Conservation (phyloP, 2,329 filamentous ascomycete genomes). For the Hypoxylon sp. region DNA sequence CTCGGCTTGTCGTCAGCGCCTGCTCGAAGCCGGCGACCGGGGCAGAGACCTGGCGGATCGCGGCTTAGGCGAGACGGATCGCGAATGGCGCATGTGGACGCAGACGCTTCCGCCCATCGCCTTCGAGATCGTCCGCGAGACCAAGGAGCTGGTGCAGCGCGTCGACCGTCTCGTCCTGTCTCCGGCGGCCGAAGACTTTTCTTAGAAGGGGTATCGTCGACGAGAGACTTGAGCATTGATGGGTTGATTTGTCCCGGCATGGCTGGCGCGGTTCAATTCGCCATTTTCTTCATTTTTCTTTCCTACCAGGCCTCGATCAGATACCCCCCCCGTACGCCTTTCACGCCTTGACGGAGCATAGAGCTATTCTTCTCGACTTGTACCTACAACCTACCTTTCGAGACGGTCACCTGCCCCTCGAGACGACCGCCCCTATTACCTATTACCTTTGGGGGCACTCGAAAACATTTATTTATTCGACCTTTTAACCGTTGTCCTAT, state of each 20-base stretch:
- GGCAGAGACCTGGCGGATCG: slow-evolving; percentile 65
- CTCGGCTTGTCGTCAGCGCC: slow-evolving; percentile 67
- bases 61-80: slow-evolving; percentile 59
- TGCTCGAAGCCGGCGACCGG: slow-evolving; percentile 69
- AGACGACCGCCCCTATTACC: slow-evolving; percentile 8
- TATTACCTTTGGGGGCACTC: no score
- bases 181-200: slow-evolving; percentile 56
- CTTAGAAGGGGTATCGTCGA: slow-evolving; percentile 40
- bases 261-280: slow-evolving; percentile 15
- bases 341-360: slow-evolving; percentile 19
- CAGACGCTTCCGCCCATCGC: slow-evolving; percentile 81
- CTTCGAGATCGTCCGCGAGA: slow-evolving; percentile 85
- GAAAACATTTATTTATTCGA: slow-evolving; percentile 22
- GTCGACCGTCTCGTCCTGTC: slow-evolving; percentile 50
- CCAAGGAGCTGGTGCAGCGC: slow-evolving; percentile 73
- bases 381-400: slow-evolving; percentile 26
- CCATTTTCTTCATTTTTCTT: slow-evolving; percentile 9
- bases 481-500: no score
- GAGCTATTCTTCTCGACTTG: slow-evolving; percentile 19
- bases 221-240: slow-evolving; percentile 30
- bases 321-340: slow-evolving; percentile 33
- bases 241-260: slow-evolving; percentile 31
- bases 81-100: slow-evolving; percentile 69
- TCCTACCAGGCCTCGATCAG: slow-evolving; percentile 23
- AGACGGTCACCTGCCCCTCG: slow-evolving; percentile 2